phyloP scores from a whole-genome alignment of 257 asterid species.

The Ligustrum vulgare region DNA sequence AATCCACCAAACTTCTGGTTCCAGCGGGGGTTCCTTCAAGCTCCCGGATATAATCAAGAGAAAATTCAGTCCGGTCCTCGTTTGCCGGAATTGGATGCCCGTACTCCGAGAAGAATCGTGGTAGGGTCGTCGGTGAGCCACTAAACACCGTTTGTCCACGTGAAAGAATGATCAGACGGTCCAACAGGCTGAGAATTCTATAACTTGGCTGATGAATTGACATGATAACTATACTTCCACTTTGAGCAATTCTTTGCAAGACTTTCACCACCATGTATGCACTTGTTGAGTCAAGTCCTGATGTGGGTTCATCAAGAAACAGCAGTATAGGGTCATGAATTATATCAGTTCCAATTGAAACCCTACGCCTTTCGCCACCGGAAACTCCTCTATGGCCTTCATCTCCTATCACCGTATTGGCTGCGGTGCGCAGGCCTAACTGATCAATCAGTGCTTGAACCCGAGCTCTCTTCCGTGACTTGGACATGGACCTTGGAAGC shows the following conservation, averaged over 20 bases:
- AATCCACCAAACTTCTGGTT: constrained; percentile 31
- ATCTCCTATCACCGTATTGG: constrained; percentile 53
- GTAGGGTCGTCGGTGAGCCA: constrained; percentile 37
- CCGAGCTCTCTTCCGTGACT: constrained; percentile 38
- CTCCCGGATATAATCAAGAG: constrained; percentile 55
- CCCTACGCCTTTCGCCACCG: constrained; percentile 54
- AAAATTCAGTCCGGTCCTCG: constrained; percentile 57
- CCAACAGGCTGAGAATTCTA: constrained; percentile 43
- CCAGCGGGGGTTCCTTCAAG: constrained; percentile 36
- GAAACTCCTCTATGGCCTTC: constrained; percentile 68
- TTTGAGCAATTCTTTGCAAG: constrained; percentile 52
- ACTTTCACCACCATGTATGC: constrained; percentile 61
- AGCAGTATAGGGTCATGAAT: constrained; percentile 60
- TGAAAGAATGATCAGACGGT: constrained; percentile 51
- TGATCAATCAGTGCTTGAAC: constrained; percentile 56
- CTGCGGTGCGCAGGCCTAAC: constrained; percentile 48
- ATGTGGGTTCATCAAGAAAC: constrained; percentile 67
- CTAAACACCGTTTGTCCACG: constrained; percentile 52
- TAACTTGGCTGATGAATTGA: constrained; percentile 65
- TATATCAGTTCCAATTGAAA: constrained; percentile 59
- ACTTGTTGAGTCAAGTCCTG: constrained; percentile 62
- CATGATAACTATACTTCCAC: constrained; percentile 57
- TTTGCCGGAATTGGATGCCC: constrained; percentile 46
- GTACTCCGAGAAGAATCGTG: constrained; percentile 39
- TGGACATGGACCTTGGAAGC: constrained; percentile 48